Base-by-base conservation (phyloP, 108 stramenopile species). In the Cyclotella distinguenda region DNA sequence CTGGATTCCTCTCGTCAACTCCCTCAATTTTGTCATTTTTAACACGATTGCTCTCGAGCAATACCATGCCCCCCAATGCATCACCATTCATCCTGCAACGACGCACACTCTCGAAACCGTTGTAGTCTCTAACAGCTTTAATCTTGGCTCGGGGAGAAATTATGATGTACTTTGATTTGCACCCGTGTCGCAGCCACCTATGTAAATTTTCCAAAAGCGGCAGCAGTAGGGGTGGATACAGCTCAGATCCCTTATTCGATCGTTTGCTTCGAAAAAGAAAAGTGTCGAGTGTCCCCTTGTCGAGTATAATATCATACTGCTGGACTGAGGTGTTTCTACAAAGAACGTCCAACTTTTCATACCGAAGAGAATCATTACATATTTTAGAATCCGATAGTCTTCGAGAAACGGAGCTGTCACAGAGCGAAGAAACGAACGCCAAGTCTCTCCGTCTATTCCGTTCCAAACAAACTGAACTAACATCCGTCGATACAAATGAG, bases 211-310 rank as follows among this genome's bases (percentile, higher is more conserved):
- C 77, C 19, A 92, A 56, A 1, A 88, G 60, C 21, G 60, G 68
- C 30, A 45, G 56, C 9, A 92, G 33, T 12, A 84, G 39, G 6
- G 62, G 57, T 16, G 78, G 56, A 34, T 86, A 79, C 30, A 57
- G 21, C 9, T 60, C 43, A 25, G 79, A 42, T 30, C 75, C 75
- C 54, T 75, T 61, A n/a, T 84, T 80, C 6, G 73, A 78, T 9
- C 85, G 80, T 50, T 82, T 75, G 68, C 71, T 86, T 21, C 86
- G 86, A 84, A 89, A 92, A 9, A 87, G 53, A 64, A 92, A 86
- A 18, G 90, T 92, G 61, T 89, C 90, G 13, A 89, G 63, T 38
- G 86, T 86, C 5, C 86, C 88, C 56, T 92, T 89, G 79, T 92
- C 86, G 30, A 92, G 64, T 35, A 89, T 74, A 1, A 84, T 42